These are phyloP conservation scores for Vitellaria paradoxa DNA, from an alignment of 179 eudicot species.

Conservation along the genomic window DNA sequence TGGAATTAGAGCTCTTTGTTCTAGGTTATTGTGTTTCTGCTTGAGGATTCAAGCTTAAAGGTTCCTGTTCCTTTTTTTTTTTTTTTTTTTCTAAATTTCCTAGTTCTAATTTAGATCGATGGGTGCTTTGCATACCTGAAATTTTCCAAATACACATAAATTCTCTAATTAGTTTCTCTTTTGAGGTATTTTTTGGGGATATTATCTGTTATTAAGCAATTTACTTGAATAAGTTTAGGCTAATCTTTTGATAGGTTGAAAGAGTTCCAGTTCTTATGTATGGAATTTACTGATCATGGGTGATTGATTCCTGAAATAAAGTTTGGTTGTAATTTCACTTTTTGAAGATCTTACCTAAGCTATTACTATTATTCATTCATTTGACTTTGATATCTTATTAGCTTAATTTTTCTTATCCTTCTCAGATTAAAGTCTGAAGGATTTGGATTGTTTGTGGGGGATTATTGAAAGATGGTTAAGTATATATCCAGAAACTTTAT, in stretches of 20 bases:
- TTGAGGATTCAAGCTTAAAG: slow-evolving; percentile 1
- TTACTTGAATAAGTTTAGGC: neutral
- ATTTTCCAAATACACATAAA: neutral
- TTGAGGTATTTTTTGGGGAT: neutral
- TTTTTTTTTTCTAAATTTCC: neutral
- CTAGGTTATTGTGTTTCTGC: neutral
- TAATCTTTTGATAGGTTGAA: neutral
- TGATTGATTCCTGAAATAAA: neutral
- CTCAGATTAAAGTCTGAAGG: neutral
- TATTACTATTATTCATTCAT: neutral
- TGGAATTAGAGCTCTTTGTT: slow-evolving; percentile 2
- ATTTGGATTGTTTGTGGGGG: neutral
- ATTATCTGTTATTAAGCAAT: neutral
- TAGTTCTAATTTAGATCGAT: neutral
- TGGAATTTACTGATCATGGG: neutral
- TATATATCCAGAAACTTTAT: neutral
- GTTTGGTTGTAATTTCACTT: neutral
- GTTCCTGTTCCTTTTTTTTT: neutral
- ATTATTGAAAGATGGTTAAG: neutral
- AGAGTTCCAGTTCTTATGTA: neutral
- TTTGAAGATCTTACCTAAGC: neutral
- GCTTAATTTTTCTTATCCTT: neutral
- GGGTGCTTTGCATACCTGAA: no score
- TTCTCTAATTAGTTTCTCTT: neutral
- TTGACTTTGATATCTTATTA: neutral